These are phyloP conservation scores for Sporothrix protearum DNA, from an alignment of 2,329 filamentous ascomycete genomes.

Conservation along the genomic window DNA sequence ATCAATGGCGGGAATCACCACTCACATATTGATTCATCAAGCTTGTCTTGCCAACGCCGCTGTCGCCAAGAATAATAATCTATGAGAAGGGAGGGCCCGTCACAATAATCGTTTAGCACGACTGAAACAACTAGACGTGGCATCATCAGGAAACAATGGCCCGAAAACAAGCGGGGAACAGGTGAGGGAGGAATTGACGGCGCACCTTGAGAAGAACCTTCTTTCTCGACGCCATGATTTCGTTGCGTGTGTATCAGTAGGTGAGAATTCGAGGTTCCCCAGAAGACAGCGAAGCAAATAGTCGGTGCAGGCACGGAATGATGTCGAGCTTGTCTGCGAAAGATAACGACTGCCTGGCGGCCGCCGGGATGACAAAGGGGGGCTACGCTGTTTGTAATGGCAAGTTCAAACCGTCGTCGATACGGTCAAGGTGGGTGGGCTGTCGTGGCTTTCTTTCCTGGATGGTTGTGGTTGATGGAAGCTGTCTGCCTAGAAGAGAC, in stretches of 20 bases:
- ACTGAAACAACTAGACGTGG: background rate
- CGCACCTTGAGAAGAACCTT: constrained; percentile 83
- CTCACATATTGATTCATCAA: constrained; percentile 99
- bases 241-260: background rate
- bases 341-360: background rate
- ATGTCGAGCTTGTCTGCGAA: background rate
- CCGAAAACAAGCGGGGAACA: background rate
- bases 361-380: background rate
- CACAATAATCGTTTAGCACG: background rate
- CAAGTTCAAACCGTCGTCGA: background rate
- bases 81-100: constrained; percentile 38
- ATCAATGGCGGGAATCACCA: background rate
- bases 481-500: background rate
- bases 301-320: background rate
- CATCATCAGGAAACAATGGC: background rate
- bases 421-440: background rate
- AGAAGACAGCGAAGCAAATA: background rate
- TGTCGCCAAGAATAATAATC: constrained; percentile 99
- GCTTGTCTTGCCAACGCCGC: constrained; percentile 97
- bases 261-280: background rate
- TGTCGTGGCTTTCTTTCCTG: background rate
- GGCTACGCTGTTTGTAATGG: background rate
- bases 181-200: no score
- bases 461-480: background rate
- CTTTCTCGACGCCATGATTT: constrained; percentile 73